Evolutionary conservation across 805 yeast species (phyloP).

Genomic region (Pichia pseudocactophila): DNA sequence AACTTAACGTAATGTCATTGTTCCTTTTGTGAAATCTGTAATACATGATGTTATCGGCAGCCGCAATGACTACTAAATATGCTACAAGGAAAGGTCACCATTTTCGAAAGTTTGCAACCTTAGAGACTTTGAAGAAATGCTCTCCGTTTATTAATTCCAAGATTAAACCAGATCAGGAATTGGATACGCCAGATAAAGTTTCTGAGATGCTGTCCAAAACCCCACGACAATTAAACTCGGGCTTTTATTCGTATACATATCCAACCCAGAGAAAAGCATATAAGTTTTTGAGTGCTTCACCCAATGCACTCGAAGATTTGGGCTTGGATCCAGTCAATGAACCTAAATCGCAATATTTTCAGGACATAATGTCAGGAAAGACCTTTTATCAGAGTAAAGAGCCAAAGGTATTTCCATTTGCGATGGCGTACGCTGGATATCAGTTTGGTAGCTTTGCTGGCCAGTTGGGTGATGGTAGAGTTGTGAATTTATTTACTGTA

Average conservation of each 20-base stretch:
- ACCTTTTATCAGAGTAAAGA: constrained; percentile 29
- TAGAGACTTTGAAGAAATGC: constrained; percentile 20
- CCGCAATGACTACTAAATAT: no score
- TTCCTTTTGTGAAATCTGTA: no score
- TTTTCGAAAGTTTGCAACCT: not conserved
- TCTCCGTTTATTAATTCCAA: constrained; percentile 21
- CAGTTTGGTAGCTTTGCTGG: constrained; percentile 97
- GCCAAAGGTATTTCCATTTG: constrained; percentile 53
- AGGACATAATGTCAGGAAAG: constrained; percentile 52
- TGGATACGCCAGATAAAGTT: constrained; percentile 15
- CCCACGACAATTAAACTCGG: constrained; percentile 41
- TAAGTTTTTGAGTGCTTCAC: constrained; percentile 48
- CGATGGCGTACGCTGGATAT: constrained; percentile 92
- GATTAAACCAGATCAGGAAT: constrained; percentile 24
- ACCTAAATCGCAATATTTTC: constrained; percentile 26
- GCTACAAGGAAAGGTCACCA: no score
- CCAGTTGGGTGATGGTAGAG: constrained; percentile 94
- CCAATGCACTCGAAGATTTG: constrained; percentile 51
- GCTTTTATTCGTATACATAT: constrained; percentile 62
- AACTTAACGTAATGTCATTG: no score
- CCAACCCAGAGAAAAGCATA: constrained; percentile 56
- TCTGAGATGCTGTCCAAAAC: constrained; percentile 19
- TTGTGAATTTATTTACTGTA: constrained; percentile 68
- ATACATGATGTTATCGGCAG: no score
- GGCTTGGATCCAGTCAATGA: constrained; percentile 40